Percentiles rank a stretch among this genome's conserved stretches.
phyloP scores from a whole-genome alignment of 2,329 filamentous ascomycete species.

The Xylaria sp. region DNA sequence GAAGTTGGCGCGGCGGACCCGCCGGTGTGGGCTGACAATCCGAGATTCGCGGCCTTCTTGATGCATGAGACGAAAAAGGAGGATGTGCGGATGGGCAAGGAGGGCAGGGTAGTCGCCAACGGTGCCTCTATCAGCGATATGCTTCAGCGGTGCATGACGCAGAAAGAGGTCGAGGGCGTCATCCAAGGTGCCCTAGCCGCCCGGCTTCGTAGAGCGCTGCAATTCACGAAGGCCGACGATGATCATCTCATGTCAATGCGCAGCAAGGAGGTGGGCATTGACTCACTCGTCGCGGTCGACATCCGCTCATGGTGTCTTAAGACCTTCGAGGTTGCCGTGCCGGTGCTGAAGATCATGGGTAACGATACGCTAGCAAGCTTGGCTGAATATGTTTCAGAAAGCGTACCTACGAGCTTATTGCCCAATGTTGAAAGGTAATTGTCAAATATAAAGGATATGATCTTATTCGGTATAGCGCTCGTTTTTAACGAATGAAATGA shows the following conservation, averaged over 20 bases:
- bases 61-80: slow-evolving; percentile 6
- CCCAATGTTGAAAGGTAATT: slow-evolving; percentile 12
- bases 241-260: slow-evolving; percentile 20
- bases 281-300: slow-evolving; percentile 34
- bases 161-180: not conserved
- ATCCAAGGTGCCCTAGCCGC: slow-evolving; percentile 12
- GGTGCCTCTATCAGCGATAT: slow-evolving; percentile 6
- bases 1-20: not conserved
- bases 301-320: slow-evolving; percentile 51
- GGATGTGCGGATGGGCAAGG: not conserved
- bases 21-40: slow-evolving; percentile 28
- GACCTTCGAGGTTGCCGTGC: slow-evolving; percentile 46
- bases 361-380: slow-evolving; percentile 9
- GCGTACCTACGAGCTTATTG: not conserved
- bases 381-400: not conserved
- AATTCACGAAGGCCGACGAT: slow-evolving; percentile 19
- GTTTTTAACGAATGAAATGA: too few species aligned
- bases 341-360: slow-evolving; percentile 41
- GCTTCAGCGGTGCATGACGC: slow-evolving; percentile 1
- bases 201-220: slow-evolving; percentile 22
- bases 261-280: slow-evolving; percentile 19
- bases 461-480: too few species aligned
- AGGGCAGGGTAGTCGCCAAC: not conserved
- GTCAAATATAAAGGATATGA: too few species aligned
- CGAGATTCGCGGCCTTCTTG: slow-evolving; percentile 29